A percentile compares a stretch with the other conserved stretches of the same genome.
These are phyloP conservation scores for Phylloporus arenicola DNA, from an alignment of 768 basidiomycete species.

Conservation along the genomic window DNA sequence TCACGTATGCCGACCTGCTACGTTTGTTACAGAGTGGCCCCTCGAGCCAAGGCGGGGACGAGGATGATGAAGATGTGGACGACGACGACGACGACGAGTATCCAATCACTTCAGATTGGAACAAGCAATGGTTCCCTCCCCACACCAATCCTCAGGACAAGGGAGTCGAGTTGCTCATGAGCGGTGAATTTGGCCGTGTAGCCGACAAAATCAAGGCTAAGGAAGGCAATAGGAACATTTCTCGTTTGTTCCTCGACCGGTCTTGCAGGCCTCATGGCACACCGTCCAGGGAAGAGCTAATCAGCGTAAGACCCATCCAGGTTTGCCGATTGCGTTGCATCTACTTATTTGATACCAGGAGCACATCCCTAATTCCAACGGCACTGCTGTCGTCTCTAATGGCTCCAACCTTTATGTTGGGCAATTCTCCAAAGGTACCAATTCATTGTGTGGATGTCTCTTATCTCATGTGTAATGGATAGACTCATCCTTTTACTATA, in stretches of 20 bases:
- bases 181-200: conserved; percentile 78
- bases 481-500: conserved; percentile 93
- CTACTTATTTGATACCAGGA: conserved; percentile 38
- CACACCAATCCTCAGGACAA: conserved; percentile 55
- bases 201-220: conserved; percentile 43
- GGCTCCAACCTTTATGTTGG: conserved; percentile 76
- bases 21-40: conserved; percentile 15
- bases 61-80: conserved; percentile 37
- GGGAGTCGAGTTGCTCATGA: conserved; percentile 60
- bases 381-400: conserved; percentile 73
- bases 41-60: conserved; percentile 31
- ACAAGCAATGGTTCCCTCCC: conserved; percentile 32
- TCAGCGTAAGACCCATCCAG: conserved; percentile 40
- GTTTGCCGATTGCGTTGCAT: neutral
- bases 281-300: conserved; percentile 47
- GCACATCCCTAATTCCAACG: conserved; percentile 72
- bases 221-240: conserved; percentile 42
- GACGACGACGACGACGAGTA: conserved; percentile 31
- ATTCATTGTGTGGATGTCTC: neutral
- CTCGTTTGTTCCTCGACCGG: conserved; percentile 44
- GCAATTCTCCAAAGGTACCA: conserved; percentile 69
- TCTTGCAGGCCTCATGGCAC: conserved; percentile 30
- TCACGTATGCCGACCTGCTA: conserved; percentile 25
- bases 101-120: conserved; percentile 21
- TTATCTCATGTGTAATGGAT: neutral